These are phyloP conservation scores for Podospora didyma DNA, from an alignment of 495 filamentous ascomycete genomes.

Conservation along the genomic window DNA sequence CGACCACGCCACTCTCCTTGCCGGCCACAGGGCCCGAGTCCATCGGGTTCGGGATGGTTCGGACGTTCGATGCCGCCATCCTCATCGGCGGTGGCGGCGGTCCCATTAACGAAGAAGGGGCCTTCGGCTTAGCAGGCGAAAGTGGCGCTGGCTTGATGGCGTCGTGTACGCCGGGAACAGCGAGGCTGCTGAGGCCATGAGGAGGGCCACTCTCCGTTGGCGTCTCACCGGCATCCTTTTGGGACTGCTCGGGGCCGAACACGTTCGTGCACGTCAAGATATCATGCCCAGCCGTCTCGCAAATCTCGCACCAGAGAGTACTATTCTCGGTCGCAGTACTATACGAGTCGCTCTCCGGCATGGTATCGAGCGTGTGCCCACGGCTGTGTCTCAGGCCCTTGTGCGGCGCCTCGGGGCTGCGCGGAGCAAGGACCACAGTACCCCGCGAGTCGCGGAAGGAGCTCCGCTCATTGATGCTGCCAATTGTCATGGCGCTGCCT, in stretches of 20 bases:
- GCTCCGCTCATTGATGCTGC: conserved; percentile 44
- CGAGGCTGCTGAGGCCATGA: conserved; percentile 28
- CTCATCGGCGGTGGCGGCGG: neutral
- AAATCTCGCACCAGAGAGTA: conserved; percentile 90
- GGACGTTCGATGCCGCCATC: conserved; percentile 15
- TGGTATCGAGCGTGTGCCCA: conserved; percentile 47
- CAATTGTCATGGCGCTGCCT: conserved; percentile 50
- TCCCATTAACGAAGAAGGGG: neutral
- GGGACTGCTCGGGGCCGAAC: conserved; percentile 54
- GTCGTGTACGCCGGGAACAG: conserved; percentile 29
- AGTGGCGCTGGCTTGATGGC: conserved; percentile 48
- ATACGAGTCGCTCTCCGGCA: conserved; percentile 70
- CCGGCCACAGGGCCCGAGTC: conserved; percentile 72
- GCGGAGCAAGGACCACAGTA: conserved; percentile 49
- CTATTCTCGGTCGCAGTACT: conserved; percentile 69
- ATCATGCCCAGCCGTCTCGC: conserved; percentile 89
- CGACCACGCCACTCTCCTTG: conserved; percentile 73
- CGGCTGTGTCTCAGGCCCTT: conserved; percentile 38
- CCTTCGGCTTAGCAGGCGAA: conserved; percentile 43
- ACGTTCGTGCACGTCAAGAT: conserved; percentile 90
- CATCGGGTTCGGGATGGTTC: conserved; percentile 56
- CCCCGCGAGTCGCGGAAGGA: conserved; percentile 57
- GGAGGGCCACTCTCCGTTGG: conserved; percentile 40
- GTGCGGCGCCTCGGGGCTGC: conserved; percentile 32
- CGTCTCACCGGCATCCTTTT: conserved; percentile 17